These are phyloP conservation scores for Fraxinus sp. DNA, from an alignment of 305 asterid species.

Conservation along the genomic window DNA sequence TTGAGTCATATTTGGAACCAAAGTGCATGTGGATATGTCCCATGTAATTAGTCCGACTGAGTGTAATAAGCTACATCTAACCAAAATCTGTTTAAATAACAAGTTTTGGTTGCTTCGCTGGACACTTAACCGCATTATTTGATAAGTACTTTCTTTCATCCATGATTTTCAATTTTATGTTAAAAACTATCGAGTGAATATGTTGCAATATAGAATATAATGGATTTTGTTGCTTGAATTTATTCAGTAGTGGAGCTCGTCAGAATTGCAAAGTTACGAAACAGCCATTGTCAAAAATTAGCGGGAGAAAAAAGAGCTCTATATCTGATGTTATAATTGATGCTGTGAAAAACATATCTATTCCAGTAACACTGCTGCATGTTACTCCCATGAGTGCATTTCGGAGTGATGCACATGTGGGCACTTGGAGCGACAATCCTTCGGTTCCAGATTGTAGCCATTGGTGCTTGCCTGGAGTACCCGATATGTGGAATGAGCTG, in stretches of 20 bases:
- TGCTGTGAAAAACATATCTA: constrained; percentile 41
- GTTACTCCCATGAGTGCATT: constrained; percentile 75
- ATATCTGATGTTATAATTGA: constrained; percentile 62
- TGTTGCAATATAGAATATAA: background rate
- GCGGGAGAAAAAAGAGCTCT: constrained; percentile 45
- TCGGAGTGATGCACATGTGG: constrained; percentile 70
- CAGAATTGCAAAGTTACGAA: constrained; percentile 67
- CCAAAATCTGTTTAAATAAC: background rate
- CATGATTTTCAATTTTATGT: background rate
- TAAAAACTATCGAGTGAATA: background rate
- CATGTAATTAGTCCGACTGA: background rate
- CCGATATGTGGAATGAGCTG: constrained; percentile 70
- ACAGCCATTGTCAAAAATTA: constrained; percentile 41
- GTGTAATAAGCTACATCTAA: background rate
- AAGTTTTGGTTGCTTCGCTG: background rate
- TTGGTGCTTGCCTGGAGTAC: constrained; percentile 80
- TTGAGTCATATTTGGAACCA: background rate
- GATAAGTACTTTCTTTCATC: background rate
- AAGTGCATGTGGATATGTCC: background rate
- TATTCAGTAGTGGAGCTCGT: constrained; percentile 49
- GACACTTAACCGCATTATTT: background rate
- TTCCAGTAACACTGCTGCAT: constrained; percentile 59
- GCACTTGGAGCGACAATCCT: constrained; percentile 65
- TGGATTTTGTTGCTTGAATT: constrained; percentile 18
- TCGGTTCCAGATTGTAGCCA: constrained; percentile 75